Conservation (phyloP, 108 stramenopile species). For the Skeletonema menzelii region DNA sequence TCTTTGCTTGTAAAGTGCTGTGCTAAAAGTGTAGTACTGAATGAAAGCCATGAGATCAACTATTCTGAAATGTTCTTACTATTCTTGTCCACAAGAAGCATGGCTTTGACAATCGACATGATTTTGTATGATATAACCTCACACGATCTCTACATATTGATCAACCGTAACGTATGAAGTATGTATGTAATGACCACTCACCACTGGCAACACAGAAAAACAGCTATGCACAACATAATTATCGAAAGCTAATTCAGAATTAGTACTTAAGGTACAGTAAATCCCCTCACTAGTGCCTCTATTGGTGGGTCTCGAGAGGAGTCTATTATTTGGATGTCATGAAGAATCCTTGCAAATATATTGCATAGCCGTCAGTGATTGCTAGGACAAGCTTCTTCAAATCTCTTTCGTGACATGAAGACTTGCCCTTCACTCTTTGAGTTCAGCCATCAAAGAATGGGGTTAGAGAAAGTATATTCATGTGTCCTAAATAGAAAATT, state of each 20-base stretch:
- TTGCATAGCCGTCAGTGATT: constrained; percentile 3
- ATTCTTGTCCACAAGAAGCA: too few species aligned
- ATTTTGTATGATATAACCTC: too few species aligned
- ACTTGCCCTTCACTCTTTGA: not conserved
- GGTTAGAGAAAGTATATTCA: not conserved
- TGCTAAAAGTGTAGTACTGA: too few species aligned
- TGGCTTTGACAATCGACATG: too few species aligned
- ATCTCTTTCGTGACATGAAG: not conserved
- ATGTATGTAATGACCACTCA: too few species aligned
- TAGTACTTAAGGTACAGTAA: constrained; percentile 1
- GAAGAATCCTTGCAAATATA: not conserved
- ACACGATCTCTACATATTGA: too few species aligned
- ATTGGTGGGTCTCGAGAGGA: constrained; percentile 3
- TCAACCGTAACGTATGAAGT: too few species aligned
- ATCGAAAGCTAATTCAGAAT: not conserved
- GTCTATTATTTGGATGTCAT: not conserved
- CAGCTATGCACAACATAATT: not conserved
- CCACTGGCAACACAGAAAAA: too few species aligned
- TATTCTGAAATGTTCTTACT: too few species aligned
- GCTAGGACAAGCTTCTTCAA: not conserved
- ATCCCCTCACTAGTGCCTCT: not conserved
- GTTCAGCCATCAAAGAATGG: not conserved
- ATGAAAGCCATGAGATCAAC: too few species aligned
- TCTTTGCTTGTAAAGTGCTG: too few species aligned
- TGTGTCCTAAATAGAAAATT: constrained; percentile 13